Base-by-base conservation (phyloP, 805 yeast species). In the Zygoascus bituminiphila region DNA sequence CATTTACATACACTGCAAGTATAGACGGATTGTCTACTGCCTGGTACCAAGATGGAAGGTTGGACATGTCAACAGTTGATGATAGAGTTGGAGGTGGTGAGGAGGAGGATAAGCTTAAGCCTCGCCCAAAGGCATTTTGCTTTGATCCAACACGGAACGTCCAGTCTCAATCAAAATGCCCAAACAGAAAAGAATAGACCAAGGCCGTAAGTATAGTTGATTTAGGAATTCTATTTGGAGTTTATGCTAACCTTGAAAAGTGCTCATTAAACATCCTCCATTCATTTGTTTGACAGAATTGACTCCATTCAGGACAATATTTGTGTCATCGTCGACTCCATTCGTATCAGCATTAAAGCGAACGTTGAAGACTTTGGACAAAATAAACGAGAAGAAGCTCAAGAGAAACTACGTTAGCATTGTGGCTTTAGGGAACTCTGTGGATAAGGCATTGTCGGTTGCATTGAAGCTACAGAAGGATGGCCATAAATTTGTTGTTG, bases 341-440 rank as follows among this genome's bases (percentile, higher is more conserved):
- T 84, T 72, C 57, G 72, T 86, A 10, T 77, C 91, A 9, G 88
- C 84, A 0, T 58, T 87, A 38, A 87, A 87, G 58, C 72, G 84
- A 45, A 74, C 82, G 1, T 71, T 71, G 37, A 79, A 78, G 58
- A 67, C 72, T 45, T 61, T 87, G 20, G 66, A 62, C 4, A 72
- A 71, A 42, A 70, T 78, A 53, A 68, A 25, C 61, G 72, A 72
- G 48, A 71, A 68, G 35, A 70, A 69, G 10, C 66, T 68, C n/a
- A 65, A 63, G 17, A 67, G 68, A 0, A 58, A 67, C 23, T 76
- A 69, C 58, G 71, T 87, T 6, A 69, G 74, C 0, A 73, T 88
- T 2, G 64, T 77, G 47, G 96, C 94, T 0, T 80, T 86, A 83
- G 96, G 96, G 1, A 73, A 71, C 48, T 76, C 89, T 8, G 77